Evolutionary conservation across 1,284 basidiomycete genomes (phyloP), one percentile per base, ranked within the genome.

Genomic region (Boletus holoroseus): DNA sequence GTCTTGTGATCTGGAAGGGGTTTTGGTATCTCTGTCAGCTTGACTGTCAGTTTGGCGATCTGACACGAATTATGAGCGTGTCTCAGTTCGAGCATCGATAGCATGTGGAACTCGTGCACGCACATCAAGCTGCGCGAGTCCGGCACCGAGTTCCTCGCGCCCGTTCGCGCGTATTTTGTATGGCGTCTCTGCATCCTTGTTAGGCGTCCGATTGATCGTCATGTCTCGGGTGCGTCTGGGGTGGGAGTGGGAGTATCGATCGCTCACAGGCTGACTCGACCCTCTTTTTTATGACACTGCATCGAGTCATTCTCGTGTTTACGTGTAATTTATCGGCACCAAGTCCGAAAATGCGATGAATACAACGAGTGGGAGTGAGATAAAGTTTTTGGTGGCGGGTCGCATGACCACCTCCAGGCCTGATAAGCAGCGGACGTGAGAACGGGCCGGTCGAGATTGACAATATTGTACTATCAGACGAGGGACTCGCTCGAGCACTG

Each of bases 21-120:
- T 55, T 73, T 76, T 1, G 70, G 63, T 1, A 59, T 60, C 9
- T 68, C 60, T 4, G 71, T 63, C 30, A 66, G 62, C 13, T 53
- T 68, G 7, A 79, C 61, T 13, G 57, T 68, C 34, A 79, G 59
- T 56, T 70, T 75, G 22, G 72, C 69, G 2, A 73, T 67, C 76
- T 79, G 43, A 27, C 1, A n/a, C 6, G 20, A 7, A 15, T 11
- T 8, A 6, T 3, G 3, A 16, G 15, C 16, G 9, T 16, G n/a
- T 16, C 32, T 51, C 9, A 18, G 20, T 15, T 22, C 9, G 30
- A 16, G 22, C 16, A 8, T n/a, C 15, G 44, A 40, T 37, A 2
- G 15, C 12, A 22, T 9, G 16, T 22, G 3, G 27, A 7, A 18
- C 16, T 16, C 9, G 3, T 16, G 37, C 12, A 64, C 61, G 44